phyloP scores from a whole-genome alignment of 805 yeast species.

The Candida verbasci region DNA sequence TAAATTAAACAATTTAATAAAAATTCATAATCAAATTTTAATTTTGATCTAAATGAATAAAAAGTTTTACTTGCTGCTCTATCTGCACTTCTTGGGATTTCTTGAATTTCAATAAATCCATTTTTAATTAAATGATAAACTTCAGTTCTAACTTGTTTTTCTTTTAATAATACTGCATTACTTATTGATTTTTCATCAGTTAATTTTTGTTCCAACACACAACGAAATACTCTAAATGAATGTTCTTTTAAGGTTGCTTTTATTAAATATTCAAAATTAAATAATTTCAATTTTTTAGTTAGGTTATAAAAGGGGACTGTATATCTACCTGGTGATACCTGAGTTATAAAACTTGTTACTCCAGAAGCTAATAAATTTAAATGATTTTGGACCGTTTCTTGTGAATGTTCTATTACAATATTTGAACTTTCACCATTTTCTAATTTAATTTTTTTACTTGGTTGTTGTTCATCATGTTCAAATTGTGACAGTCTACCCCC shows the following conservation, averaged over 20 bases:
- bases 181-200: conserved; percentile 84
- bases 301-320: conserved; percentile 60
- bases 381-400: conserved; percentile 53
- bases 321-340: conserved; percentile 50
- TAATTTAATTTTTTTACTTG: conserved; percentile 16
- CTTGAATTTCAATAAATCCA: conserved; percentile 83
- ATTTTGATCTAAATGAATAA: conserved; percentile 70
- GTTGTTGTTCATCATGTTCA: conserved; percentile 11
- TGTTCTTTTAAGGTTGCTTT: conserved; percentile 61
- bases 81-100: conserved; percentile 87
- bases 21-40: conserved; percentile 26
- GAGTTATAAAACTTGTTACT: conserved; percentile 55
- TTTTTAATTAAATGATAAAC: conserved; percentile 60
- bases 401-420: conserved; percentile 16
- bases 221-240: conserved; percentile 70
- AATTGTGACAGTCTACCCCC: conserved; percentile 22
- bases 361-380: conserved; percentile 59
- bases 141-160: conserved; percentile 69
- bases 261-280: conserved; percentile 53
- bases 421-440: conserved; percentile 12
- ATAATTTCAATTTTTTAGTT: conserved; percentile 41
- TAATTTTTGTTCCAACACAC: conserved; percentile 63
- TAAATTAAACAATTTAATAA: conserved; percentile 42
- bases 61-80: conserved; percentile 88
- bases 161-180: conserved; percentile 70